A percentile compares a stretch with the other conserved stretches of the same genome.
Evolutionary conservation across 768 basidiomycete species (phyloP).

Genomic region (Austroboletus festivus): DNA sequence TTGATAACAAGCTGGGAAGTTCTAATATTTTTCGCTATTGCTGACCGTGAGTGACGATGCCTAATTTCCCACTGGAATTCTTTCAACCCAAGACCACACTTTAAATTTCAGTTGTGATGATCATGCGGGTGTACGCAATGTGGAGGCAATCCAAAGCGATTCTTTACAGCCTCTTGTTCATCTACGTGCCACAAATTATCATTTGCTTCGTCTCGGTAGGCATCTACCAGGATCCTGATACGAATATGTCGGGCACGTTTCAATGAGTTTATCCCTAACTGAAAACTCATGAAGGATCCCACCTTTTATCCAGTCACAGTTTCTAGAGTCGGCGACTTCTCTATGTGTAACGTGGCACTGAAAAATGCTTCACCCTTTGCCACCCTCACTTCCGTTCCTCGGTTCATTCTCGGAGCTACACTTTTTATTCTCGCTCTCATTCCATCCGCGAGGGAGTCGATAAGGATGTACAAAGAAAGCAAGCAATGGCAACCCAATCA

Average conservation of each 20-base stretch:
- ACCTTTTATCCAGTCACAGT: neutral
- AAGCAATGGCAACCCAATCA: neutral
- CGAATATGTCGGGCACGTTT: neutral
- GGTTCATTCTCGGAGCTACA: neutral
- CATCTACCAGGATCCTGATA: neutral
- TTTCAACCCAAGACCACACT: neutral
- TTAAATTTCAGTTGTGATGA: neutral
- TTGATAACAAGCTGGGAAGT: neutral
- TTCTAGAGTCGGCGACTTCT: neutral
- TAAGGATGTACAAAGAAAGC: neutral
- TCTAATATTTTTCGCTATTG: neutral
- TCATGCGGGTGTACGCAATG: neutral
- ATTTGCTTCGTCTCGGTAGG: neutral
- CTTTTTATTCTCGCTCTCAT: neutral
- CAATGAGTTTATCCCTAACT: neutral
- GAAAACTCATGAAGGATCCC: no score
- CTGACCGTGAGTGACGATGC: neutral
- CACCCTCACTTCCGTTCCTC: neutral
- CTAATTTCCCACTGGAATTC: neutral
- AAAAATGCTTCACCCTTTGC: no score
- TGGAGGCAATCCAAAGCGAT: neutral
- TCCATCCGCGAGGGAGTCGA: neutral
- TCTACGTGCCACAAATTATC: neutral
- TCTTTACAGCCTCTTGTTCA: neutral
- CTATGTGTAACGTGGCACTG: no score